Conservation (phyloP, 192 early-diverging fungal genomes). For the Coemansia reversa region DNA sequence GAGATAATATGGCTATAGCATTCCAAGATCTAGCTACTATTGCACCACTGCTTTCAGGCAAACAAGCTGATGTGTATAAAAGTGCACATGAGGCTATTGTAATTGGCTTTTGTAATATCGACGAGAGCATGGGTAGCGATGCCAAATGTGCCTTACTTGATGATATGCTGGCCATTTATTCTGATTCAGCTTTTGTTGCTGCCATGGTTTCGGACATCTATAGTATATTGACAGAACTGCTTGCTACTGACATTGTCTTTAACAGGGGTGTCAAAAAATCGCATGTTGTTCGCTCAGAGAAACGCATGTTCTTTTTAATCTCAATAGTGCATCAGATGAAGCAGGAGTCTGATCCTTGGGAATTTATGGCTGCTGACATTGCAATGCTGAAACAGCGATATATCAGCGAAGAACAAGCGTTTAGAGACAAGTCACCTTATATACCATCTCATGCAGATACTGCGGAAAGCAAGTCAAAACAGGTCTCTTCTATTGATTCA, state of each 20-base stretch:
- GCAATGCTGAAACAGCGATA: conserved; percentile 31
- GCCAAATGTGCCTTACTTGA: conserved; percentile 28
- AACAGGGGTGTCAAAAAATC: conserved; percentile 3
- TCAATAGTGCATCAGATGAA: conserved; percentile 40
- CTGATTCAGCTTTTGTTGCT: conserved; percentile 14
- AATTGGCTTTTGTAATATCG: conserved; percentile 25
- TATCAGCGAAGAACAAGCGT: conserved; percentile 23
- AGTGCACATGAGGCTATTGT: conserved; percentile 33
- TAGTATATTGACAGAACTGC: conserved; percentile 12
- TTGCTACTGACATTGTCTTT: not conserved
- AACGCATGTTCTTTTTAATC: conserved; percentile 32
- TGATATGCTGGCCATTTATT: conserved; percentile 29
- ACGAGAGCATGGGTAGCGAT: conserved; percentile 17
- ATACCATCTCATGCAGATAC: not conserved
- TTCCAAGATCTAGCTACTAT: conserved; percentile 18
- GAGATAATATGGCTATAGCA: conserved; percentile 11
- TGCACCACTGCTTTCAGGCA: conserved; percentile 27
- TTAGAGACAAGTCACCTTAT: not conserved
- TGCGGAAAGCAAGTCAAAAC: not conserved
- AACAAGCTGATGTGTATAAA: conserved; percentile 27
- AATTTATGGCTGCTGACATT: conserved; percentile 43
- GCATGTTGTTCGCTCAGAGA: conserved; percentile 15
- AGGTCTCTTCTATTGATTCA: not conserved
- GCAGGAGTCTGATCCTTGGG: conserved; percentile 26
- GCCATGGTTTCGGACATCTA: conserved; percentile 43